Evolutionary conservation across 495 filamentous ascomycete genomes (phyloP), one percentile per base, ranked within the genome.

Genomic region (Podospora didyma): DNA sequence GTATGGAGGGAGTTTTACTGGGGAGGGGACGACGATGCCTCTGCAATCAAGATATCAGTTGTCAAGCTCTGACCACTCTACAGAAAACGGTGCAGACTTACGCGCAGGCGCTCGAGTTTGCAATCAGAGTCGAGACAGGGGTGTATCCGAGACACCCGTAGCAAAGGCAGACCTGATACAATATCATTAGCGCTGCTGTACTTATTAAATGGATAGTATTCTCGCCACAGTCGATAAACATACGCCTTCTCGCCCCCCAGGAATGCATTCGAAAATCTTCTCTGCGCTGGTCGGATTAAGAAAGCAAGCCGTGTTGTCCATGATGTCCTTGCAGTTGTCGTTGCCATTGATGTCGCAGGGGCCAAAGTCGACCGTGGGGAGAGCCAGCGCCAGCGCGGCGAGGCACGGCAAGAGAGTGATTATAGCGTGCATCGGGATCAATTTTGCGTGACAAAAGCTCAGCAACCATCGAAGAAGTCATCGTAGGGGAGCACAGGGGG

Each of bases 271-370:
- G 31, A 64, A 58, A 19, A 64, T 58, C 22, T 57, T 41, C n/a
- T 64, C 47, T 2, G 55, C 49, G 28, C 55, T 60, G 7, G 23
- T 49, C 9, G 59, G 59, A 7, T 65, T 58, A 0, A 65, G 9
- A 5, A 65, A 65, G 7, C 62, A 65, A 19, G 60, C 62, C 1
- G 62, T 65, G 48, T 62, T 65, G 26, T 65, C 62, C 62, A 65
- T 65, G 28, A 65, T 62, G n/a, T 65, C 62, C 17, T 41, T 49
- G 60, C 62, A 65, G 31, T 57, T 58, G 0, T 51, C 39, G 21
- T 65, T 65, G 21, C 54, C 56, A 7, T 62, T 62, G 54, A 54
- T 54, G 14, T 59, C 60, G 41, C 62, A 65, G 11, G 62, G 62
- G 11, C 62, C 62, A 41, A 62, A 65, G 44, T 62, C 62, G 39